Evolutionary conservation across 1,284 basidiomycete genomes (phyloP), one percentile per base, ranked within the genome.

Genomic region (Sphagnurus paluster): DNA sequence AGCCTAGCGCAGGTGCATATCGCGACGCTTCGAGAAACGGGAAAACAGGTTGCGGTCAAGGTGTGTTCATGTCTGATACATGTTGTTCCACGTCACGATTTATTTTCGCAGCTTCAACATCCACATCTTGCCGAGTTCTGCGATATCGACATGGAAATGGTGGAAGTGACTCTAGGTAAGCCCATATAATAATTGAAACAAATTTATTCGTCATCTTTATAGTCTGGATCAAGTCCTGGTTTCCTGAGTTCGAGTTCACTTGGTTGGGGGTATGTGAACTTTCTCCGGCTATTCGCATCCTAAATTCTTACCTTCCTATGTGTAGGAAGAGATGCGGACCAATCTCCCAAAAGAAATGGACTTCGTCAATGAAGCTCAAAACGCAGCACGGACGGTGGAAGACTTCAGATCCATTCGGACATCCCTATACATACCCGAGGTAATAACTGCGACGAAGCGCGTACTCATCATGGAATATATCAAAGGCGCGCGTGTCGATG

Each of bases 301-400:
- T 10, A 3, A 11, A 19, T 11, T 28, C 25, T 44, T 26, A 52
- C 38, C 25, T 28, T 13, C 33, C 16, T 26, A n/a, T 29, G 39
- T 26, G 21, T 49, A 75, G 72, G 88, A 93, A 60, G 94, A 97
- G 69, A 94, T 96, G 90, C 82, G 90, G 42, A 81, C 87, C 58
- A 95, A 94, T 67, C 70, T 97, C 32, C 94, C 96, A 0, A 89
- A 93, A 56, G 97, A 99, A 68, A 93, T 98, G 90, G 84, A 97
- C 66, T 97, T 97, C 59, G 69, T 82, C 11, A 87, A 95, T 59
- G 97, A 99, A 73, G 93, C 94, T 1, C 67, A 72, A 9, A 99
- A 99, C 63, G 87, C 97, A 2, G 74, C 75, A 28, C 76, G 85
- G 30, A 87, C 90, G 4, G 68, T 65, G 16, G 62, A 76, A 1